phyloP scores from a whole-genome alignment of 208 protist species.

The Leishmania arabica region DNA sequence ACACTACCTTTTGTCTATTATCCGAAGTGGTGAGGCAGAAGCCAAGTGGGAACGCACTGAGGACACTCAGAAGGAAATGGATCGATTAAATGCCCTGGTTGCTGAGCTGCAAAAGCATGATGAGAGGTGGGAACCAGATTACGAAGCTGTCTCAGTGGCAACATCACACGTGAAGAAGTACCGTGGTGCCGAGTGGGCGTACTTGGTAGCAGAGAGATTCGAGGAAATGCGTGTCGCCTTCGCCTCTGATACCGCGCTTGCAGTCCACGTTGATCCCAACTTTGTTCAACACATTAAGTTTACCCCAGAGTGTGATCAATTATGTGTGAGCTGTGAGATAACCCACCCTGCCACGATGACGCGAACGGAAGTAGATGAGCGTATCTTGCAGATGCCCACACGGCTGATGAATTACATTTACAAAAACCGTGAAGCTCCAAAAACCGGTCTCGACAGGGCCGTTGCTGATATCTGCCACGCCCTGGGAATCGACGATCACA shows the following conservation, averaged over 20 bases:
- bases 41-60: constrained; percentile 1
- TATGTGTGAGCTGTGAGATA: constrained; percentile 40
- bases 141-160: constrained; percentile 25
- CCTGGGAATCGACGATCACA: constrained; percentile 37
- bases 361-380: constrained; percentile 25
- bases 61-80: constrained; percentile 14
- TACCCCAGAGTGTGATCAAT: constrained; percentile 1
- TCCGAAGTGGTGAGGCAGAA: constrained; percentile 17
- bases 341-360: constrained; percentile 38
- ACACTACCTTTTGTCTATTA: constrained; percentile 34
- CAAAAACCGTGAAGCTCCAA: constrained; percentile 33
- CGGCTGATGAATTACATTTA: constrained; percentile 49
- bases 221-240: constrained; percentile 48
- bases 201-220: constrained; percentile 34
- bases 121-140: constrained; percentile 37
- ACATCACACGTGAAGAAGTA: constrained; percentile 40
- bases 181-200: constrained; percentile 35
- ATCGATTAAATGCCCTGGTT: constrained; percentile 37
- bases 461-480: constrained; percentile 50
- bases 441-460: constrained; percentile 43
- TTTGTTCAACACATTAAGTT: constrained; percentile 39
- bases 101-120: constrained; percentile 40
- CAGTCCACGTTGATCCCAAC: constrained; percentile 42
- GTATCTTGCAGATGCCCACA: constrained; percentile 34
- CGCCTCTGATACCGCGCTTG: constrained; percentile 35